Conservation (phyloP, 1,284 basidiomycete species). For the Pulveroboletus sp. region DNA sequence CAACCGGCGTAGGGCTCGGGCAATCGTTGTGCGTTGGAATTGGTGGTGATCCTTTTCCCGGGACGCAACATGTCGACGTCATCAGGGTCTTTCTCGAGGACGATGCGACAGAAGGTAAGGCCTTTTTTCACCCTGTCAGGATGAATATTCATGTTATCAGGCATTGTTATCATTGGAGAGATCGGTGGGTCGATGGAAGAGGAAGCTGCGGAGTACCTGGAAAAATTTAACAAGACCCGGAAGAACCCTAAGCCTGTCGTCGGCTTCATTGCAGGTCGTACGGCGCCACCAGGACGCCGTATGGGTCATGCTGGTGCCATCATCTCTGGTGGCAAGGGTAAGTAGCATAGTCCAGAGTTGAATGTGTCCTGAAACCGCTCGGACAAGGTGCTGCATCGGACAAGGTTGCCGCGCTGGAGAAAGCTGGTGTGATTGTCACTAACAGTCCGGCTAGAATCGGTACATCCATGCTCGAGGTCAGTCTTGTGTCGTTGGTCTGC, state of each 20-base stretch:
- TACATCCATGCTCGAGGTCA: conserved; percentile 79
- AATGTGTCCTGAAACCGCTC: not conserved
- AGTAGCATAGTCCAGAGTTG: conserved; percentile 11
- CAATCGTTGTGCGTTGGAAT: conserved; percentile 98
- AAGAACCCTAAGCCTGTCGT: conserved; percentile 93
- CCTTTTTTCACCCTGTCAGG: not conserved
- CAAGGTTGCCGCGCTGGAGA: conserved; percentile 94
- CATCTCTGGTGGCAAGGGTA: conserved; percentile 95
- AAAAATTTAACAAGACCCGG: conserved; percentile 90
- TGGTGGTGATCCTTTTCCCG: conserved; percentile 99
- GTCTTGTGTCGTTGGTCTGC: conserved; percentile 20
- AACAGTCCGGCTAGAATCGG: conserved; percentile 97
- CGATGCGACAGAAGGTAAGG: conserved; percentile 81
- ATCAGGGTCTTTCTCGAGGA: conserved; percentile 97
- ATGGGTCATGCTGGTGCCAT: conserved; percentile 99
- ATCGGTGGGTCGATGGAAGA: conserved; percentile 99
- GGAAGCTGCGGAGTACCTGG: conserved; percentile 96
- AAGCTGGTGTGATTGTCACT: conserved; percentile 92
- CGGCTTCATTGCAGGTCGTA: conserved; percentile 96
- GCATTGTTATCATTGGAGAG: conserved; percentile 98
- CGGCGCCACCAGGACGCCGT: conserved; percentile 94
- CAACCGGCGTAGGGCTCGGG: conserved; percentile 93
- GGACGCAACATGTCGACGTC: conserved; percentile 93
- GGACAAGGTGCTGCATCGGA: conserved; percentile 82
- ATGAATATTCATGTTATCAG: conserved; percentile 41